Conservation (phyloP, 306 rosid species). For the Fagus sylvatica region DNA sequence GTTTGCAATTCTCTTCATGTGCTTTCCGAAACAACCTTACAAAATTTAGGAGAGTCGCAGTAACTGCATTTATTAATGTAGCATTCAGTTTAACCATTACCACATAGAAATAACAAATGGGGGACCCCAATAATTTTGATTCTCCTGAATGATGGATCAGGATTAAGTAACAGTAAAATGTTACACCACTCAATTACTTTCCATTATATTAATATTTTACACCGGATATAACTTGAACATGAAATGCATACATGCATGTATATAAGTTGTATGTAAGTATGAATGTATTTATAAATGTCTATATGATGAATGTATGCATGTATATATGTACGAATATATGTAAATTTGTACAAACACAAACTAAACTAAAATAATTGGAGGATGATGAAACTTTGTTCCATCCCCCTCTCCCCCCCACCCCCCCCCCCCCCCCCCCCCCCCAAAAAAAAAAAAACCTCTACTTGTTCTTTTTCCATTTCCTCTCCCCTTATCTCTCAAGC, state of each 20-base stretch:
- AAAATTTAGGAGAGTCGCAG: constrained; percentile 76
- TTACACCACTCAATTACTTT: not conserved
- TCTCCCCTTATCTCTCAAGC: not conserved
- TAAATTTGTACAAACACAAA: constrained; percentile 8
- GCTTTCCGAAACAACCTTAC: constrained; percentile 88
- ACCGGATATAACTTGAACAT: not conserved
- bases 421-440: not conserved
- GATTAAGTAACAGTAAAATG: not conserved
- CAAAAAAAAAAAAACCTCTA: too few species aligned
- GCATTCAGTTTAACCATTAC: constrained; percentile 25
- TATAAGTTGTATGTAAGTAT: too few species aligned
- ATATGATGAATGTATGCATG: not conserved
- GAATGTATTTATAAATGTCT: not conserved
- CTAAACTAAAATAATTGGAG: not conserved
- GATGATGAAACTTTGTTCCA: constrained; percentile 16
- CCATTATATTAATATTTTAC: not conserved
- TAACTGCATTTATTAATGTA: constrained; percentile 66
- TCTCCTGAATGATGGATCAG: not conserved
- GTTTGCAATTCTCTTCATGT: constrained; percentile 88
- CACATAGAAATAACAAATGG: not conserved
- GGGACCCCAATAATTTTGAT: not conserved
- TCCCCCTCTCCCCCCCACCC: too few species aligned
- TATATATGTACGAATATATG: constrained; percentile 1
- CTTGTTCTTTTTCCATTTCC: not conserved
- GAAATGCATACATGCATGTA: not conserved